These are phyloP conservation scores for Magnolia officinalis DNA, from an alignment of 164 flowering plant species.

Conservation along the genomic window DNA sequence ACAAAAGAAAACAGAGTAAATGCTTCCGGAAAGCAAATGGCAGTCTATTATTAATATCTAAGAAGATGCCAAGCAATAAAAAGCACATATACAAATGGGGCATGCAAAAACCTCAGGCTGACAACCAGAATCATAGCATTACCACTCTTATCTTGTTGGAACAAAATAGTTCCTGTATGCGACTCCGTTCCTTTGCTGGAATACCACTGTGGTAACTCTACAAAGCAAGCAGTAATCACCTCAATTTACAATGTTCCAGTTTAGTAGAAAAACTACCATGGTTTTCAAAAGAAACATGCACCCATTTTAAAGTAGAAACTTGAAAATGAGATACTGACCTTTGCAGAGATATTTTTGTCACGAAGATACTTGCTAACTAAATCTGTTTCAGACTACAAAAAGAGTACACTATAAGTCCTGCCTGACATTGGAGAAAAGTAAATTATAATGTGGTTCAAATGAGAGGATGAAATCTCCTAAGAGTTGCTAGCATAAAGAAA, in stretches of 20 bases:
- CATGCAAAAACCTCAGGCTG: background rate
- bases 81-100: background rate
- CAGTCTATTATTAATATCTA: background rate
- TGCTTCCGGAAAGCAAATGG: slow-evolving; percentile 3
- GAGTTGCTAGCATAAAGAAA: background rate
- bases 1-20: slow-evolving; percentile 7
- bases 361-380: slow-evolving; percentile 63
- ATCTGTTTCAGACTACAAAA: slow-evolving; percentile 86
- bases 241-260: slow-evolving; percentile 10
- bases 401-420: background rate
- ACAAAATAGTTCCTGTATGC: slow-evolving; percentile 78
- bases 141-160: slow-evolving; percentile 94
- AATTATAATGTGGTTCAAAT: background rate
- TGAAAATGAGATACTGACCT: slow-evolving; percentile 43
- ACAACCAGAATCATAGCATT: slow-evolving; percentile 3
- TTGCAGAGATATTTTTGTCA: slow-evolving; percentile 76
- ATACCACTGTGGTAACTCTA: slow-evolving; percentile 96
- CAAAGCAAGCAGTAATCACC: slow-evolving; percentile 10
- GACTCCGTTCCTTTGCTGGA: slow-evolving; percentile 69
- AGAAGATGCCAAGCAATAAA: background rate
- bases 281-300: background rate
- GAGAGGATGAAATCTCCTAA: background rate
- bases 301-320: background rate
- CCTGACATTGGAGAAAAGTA: background rate
- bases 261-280: background rate